Evolutionary conservation across 2,329 filamentous ascomycete species (phyloP), one percentile per base, ranked within the genome.

Genomic region (Tolypocladium tropicale): DNA sequence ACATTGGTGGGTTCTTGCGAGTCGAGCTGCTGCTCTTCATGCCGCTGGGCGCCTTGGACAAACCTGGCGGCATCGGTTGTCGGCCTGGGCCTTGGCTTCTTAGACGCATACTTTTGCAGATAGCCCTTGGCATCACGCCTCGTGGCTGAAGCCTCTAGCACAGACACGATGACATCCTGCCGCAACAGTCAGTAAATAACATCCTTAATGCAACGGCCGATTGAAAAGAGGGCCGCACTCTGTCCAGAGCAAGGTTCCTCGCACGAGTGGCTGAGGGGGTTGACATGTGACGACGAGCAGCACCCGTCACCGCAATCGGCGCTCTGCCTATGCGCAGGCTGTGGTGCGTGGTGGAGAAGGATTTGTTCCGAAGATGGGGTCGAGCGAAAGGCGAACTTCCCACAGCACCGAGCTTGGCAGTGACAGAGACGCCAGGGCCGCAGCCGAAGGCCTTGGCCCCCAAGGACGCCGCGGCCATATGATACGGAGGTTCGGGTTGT

Each of bases 91-190:
- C 25, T 49, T 18, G 37, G 43, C 34, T 64, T 62, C 52, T 69
- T 68, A 63, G 62, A 65, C 60, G 63, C 85, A 69, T 96, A 95
- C 59, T 90, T 92, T 63, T 94, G 88, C 18, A 99, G 79, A 67
- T 96, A 99, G 39, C 89, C 85, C 71, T 89, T 92, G 52, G 92
- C 91, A 74, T 99, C 94, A 64, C 94, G 85, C 72, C 92, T 95
- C 0, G 93, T 96, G 6, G 92, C 89, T 12, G 91, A 90, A 21
- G 92, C 90, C 65, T 89, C 90, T 34, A 99, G 78, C 4, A 97
- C 82, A 18, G 90, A 92, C 34, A 95, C 79, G 64, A 95, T 86
- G 65, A 96, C 88, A 67, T 96, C 90, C 86, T 91, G 61, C 14
- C 12, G 51, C 23, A 28, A 14, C 7, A 7, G 34, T 53, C 16